Evolutionary conservation across 1,284 basidiomycete genomes (phyloP), one percentile per base, ranked within the genome.

Genomic region (Athelia sp.): DNA sequence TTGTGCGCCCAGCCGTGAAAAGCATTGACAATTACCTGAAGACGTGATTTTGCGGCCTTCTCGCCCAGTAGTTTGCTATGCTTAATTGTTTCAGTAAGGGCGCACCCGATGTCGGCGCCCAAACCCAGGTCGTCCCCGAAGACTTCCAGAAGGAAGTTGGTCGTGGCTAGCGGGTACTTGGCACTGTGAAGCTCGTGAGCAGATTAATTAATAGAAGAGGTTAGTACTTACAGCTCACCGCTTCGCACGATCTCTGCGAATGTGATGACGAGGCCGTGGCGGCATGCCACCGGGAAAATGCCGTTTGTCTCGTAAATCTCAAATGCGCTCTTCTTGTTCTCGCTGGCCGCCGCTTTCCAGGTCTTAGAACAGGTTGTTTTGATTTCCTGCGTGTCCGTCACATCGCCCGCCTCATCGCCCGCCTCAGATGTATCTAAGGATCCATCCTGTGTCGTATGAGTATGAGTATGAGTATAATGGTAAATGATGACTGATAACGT

Each of bases 1-100:
- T 57, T 58, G 47, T 68, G 64, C 0, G 58, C 59, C 43, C 64
- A 60, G 0, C 66, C 57, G 46, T 69, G 67, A 38, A 69, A 69
- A 0, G 56, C 48, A 18, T 53, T 55, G 8, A 58, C 53, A 48
- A 59, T 54, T 0, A 60, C 32, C 0, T n/a, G 29, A 6, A 53
- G 32, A 3, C 45, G 29, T 10, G 19, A 18, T 1, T n/a, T 14
- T 6, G 31, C 18, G 3, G 54, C 51, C 19, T 46, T 45, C 2
- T 49, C 45, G 1, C 53, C 58, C 8, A 40, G 36, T 4, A 62
- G 56, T 29, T 57, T 56, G 14, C 55, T 56, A 14, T 49, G n/a
- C 9, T 24, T n/a, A 11, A 54, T 36, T 1, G 57, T 56, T 9
- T 36, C 44, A 13, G 47, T n/a, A 10, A 54, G 48, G 1, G 44